Evolutionary conservation across 495 filamentous ascomycete species (phyloP).

Genomic region (Platismatia glauca): DNA sequence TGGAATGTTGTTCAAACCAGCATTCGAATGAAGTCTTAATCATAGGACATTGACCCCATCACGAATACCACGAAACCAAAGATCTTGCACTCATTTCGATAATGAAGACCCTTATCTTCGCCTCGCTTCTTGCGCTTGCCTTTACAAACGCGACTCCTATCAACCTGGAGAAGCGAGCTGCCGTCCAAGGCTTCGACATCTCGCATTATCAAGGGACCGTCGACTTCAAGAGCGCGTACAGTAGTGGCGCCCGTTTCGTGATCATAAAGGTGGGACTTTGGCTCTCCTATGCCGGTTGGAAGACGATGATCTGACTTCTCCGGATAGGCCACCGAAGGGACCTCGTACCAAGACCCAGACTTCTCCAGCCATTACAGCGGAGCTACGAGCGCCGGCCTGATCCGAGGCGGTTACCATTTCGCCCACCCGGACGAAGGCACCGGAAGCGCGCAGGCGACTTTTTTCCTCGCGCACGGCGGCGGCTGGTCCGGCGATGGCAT

Average conservation of each 20-base stretch:
- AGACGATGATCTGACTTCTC: too few relatives aligned
- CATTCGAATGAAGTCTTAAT: too few relatives aligned
- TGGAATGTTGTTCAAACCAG: too few relatives aligned
- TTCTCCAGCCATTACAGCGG: conserved; percentile 49
- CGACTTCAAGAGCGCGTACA: conserved; percentile 48
- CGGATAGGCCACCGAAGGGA: conserved; percentile 51
- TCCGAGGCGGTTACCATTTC: conserved; percentile 55
- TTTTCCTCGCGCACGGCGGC: conserved; percentile 53
- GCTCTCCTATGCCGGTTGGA: neutral
- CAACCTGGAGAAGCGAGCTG: conserved; percentile 31
- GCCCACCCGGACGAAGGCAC: conserved; percentile 42
- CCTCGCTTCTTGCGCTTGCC: conserved; percentile 1
- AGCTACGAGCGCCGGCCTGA: conserved; percentile 39
- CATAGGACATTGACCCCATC: too few relatives aligned
- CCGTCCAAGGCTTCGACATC: conserved; percentile 57
- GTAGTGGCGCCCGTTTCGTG: conserved; percentile 52
- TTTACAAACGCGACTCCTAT: conserved; percentile 14
- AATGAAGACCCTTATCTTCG: neutral
- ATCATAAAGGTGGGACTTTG: conserved; percentile 50
- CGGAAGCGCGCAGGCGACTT: conserved; percentile 46
- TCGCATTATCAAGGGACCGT: conserved; percentile 51
- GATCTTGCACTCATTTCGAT: neutral
- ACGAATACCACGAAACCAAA: too few relatives aligned
- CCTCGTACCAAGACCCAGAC: conserved; percentile 40
- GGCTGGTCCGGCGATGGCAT: conserved; percentile 53